A percentile compares a stretch with the other conserved stretches of the same genome.
Evolutionary conservation across 2,329 filamentous ascomycete genomes (phyloP).

Genomic region (Monilinia fructigena): DNA sequence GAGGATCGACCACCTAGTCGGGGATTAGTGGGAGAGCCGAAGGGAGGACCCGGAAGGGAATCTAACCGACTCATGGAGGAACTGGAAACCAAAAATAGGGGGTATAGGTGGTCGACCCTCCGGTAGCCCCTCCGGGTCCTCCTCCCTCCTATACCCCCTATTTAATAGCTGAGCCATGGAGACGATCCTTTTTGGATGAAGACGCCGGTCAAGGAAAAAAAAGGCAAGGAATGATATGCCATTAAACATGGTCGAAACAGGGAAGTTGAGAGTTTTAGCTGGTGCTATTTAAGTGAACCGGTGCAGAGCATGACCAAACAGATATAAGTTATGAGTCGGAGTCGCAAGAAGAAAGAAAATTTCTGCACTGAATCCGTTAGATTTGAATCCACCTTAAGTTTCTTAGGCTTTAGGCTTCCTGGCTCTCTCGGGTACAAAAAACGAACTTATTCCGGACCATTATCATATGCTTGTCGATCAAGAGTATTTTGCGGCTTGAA

Average conservation of each 20-base stretch:
- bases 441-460: background rate
- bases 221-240: background rate
- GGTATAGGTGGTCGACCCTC: too few species aligned
- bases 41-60: too few species aligned
- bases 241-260: background rate
- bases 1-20: too few species aligned
- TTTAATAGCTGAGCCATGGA: background rate
- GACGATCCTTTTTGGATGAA: background rate
- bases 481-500: background rate
- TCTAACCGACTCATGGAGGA: too few species aligned
- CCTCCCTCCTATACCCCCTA: too few species aligned
- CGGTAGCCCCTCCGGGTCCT: too few species aligned
- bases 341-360: background rate
- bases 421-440: constrained; percentile 1
- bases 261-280: background rate
- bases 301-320: background rate
- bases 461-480: background rate
- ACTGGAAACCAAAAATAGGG: too few species aligned
- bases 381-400: constrained; percentile 8
- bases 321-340: background rate
- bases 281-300: background rate
- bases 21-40: too few species aligned
- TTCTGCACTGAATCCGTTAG: background rate
- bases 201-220: background rate
- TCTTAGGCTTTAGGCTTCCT: constrained; percentile 9